Conservation (phyloP, 2,329 filamentous ascomycete genomes). For the Pestalotiopsis sp. region DNA sequence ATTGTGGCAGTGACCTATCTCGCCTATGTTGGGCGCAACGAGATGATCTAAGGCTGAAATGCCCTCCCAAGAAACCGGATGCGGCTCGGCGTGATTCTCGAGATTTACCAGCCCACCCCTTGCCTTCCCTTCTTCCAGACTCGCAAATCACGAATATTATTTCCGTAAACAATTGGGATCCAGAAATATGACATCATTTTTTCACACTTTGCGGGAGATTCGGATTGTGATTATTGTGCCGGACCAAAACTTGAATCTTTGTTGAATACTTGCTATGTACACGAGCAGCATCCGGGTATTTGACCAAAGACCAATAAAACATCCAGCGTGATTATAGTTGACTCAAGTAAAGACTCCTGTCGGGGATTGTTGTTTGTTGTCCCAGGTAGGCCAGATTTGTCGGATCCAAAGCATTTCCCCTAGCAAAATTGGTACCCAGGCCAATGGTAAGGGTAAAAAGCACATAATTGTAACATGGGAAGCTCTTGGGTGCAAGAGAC, state of each 20-base stretch:
- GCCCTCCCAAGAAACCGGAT: too few relatives aligned
- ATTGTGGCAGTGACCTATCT: too few relatives aligned
- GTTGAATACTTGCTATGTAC: slow-evolving; percentile 25
- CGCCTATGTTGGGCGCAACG: too few relatives aligned
- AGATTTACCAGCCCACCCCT: too few relatives aligned
- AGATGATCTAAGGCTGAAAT: too few relatives aligned
- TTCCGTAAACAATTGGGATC: not conserved
- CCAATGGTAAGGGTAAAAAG: slow-evolving; percentile 18
- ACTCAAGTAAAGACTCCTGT: not conserved
- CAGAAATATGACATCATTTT: not conserved
- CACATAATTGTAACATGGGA: slow-evolving; percentile 23
- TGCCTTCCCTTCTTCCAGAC: not conserved
- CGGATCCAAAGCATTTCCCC: not conserved
- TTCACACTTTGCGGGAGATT: not conserved
- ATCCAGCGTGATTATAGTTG: slow-evolving; percentile 24
- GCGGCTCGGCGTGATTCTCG: too few relatives aligned
- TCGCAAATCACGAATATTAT: not conserved
- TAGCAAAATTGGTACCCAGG: slow-evolving; percentile 25
- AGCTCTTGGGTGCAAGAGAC: slow-evolving; percentile 25
- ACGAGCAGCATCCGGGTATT: slow-evolving; percentile 15
- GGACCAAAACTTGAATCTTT: slow-evolving; percentile 34
- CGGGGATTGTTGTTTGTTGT: not conserved
- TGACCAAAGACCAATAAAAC: slow-evolving; percentile 33
- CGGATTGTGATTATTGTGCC: slow-evolving; percentile 15
- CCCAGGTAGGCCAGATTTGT: not conserved